Base-by-base conservation (phyloP, 176 grass and related monocot genomes). In the Carex cristatella region DNA sequence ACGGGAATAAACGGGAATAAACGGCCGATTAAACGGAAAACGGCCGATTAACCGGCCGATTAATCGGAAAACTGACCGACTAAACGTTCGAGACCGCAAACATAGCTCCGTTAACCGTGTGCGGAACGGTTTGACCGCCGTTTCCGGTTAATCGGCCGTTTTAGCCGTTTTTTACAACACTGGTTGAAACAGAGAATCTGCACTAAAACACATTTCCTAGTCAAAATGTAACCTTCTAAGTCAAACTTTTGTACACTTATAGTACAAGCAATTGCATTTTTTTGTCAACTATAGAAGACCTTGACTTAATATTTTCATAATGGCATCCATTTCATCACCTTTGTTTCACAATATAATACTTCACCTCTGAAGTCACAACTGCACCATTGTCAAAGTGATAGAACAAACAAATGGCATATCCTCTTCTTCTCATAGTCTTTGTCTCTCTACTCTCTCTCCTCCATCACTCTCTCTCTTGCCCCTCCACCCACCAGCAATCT, bases 401-500 rank as follows among this genome's bases (percentile, higher is more conserved):
- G 8, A 56, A 56, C 10, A 77, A 32, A 55, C 11, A 33, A 78
- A 78, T 78, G 51, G 51, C 28, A 18, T 33, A 31, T 56, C 23
- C 51, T 78, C 74, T 78, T 56, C 23, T 28, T 78, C 74, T 78
- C 74, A 78, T 35, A 57, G 5, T 1, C 7, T 33, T 87, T 48
- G 64, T 82, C 54, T 18, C 32, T 62, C 40, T 81, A 11, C 64
- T 81, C 48, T 82, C 64, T 6, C 51, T 59, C 51, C 23, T 78
- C 74, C 27, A 87, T 57, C 14, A 13, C 33, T 81, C 62, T 81
- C 65, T 71, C 10, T 71, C 62, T 1, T 87, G 85, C 59, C 62
- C 85, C 40, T 12, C 67, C 49, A 79, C 33, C 79, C 85, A 86
- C 76, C 61, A 79, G 13, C 48, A 81, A 10, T 31, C 77, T 48